A percentile compares a stretch with the other conserved stretches of the same genome.
Evolutionary conservation across 1,284 basidiomycete species (phyloP).

Genomic region (Inonotus obliquus): DNA sequence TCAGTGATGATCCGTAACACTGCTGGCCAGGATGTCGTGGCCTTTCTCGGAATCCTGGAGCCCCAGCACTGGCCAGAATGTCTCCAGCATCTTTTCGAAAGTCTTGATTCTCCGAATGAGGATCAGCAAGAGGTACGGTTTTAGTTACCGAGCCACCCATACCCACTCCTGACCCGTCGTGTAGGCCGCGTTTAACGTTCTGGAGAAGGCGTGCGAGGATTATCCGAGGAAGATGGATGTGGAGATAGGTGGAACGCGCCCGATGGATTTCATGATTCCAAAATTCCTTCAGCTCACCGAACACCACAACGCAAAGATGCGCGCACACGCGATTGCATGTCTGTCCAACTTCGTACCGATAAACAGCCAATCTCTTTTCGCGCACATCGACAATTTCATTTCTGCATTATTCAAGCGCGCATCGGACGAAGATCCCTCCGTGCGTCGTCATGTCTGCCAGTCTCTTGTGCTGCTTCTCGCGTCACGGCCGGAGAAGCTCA

Average conservation of each 20-base stretch:
- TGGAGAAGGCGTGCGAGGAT: conserved; percentile 96
- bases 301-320: conserved; percentile 83
- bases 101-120: conserved; percentile 68
- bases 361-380: conserved; percentile 76
- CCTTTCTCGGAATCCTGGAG: conserved; percentile 80
- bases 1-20: conserved; percentile 87
- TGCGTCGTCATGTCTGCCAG: conserved; percentile 94
- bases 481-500: conserved; percentile 90
- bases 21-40: conserved; percentile 86
- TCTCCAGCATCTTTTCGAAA: conserved; percentile 74
- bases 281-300: conserved; percentile 88
- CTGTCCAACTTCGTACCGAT: conserved; percentile 92
- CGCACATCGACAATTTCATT: conserved; percentile 92
- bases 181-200: conserved; percentile 90
- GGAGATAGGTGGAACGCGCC: conserved; percentile 81
- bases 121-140: conserved; percentile 80
- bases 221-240: conserved; percentile 95
- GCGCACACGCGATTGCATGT: conserved; percentile 90
- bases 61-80: conserved; percentile 93
- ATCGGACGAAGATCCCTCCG: conserved; percentile 87
- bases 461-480: conserved; percentile 92
- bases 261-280: conserved; percentile 92
- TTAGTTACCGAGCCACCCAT: neutral
- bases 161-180: conserved; percentile 2
- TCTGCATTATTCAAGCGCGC: conserved; percentile 92